Evolutionary conservation across 306 rosid species (phyloP).

Genomic region (Rubus idaeus): DNA sequence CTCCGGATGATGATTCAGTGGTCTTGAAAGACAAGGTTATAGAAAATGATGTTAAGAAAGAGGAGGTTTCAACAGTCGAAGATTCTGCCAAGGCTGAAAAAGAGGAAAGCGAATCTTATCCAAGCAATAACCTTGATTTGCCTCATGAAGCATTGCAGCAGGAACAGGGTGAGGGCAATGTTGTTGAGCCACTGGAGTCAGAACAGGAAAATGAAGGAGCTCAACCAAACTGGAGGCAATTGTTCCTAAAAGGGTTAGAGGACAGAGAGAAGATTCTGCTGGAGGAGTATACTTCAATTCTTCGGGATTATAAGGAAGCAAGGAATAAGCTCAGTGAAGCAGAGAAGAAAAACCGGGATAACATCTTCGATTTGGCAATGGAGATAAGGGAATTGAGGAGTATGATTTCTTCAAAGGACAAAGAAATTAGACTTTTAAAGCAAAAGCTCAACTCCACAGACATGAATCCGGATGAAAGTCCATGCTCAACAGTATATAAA

Average conservation of each 20-base stretch:
- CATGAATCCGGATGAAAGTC: conserved; percentile 39
- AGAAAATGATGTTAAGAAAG: conserved; percentile 38
- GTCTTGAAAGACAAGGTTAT: conserved; percentile 25
- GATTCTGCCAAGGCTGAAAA: conserved; percentile 26
- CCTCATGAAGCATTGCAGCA: conserved; percentile 25
- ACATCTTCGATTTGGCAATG: conserved; percentile 59
- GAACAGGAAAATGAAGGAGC: conserved; percentile 41
- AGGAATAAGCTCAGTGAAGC: conserved; percentile 56
- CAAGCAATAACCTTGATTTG: conserved; percentile 11
- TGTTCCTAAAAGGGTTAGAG: conserved; percentile 59
- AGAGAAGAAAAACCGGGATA: conserved; percentile 65
- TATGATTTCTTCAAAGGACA: conserved; percentile 51
- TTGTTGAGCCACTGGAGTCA: conserved; percentile 30
- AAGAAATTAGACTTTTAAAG: conserved; percentile 54
- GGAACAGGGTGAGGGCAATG: conserved; percentile 28
- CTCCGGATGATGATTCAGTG: conserved; percentile 13
- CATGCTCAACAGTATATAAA: conserved; percentile 39
- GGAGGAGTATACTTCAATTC: conserved; percentile 73
- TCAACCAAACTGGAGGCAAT: conserved; percentile 61
- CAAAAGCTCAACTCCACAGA: conserved; percentile 37
- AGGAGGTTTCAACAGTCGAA: neutral
- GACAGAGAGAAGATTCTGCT: conserved; percentile 66
- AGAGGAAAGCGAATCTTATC: conserved; percentile 26
- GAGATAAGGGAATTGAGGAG: conserved; percentile 69
- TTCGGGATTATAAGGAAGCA: conserved; percentile 63